Percentiles rank a stretch among this genome's conserved stretches.
Evolutionary conservation across 495 filamentous ascomycete genomes (phyloP).

Genomic region (Cercophora newfieldiana): DNA sequence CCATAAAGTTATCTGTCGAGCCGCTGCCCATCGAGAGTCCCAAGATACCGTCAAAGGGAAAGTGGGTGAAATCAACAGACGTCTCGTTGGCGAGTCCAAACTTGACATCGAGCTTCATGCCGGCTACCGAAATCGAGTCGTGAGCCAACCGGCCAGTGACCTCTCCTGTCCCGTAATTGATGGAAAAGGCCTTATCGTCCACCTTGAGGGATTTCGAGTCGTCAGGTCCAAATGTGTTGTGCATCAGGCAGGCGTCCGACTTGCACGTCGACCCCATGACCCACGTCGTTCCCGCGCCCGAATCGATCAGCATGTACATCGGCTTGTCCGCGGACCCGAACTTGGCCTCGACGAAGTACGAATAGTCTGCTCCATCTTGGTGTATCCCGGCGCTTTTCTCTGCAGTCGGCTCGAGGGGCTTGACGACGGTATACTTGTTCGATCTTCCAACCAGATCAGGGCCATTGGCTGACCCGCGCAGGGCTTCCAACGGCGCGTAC

Average conservation of each 20-base stretch:
- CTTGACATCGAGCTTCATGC: constrained; percentile 56
- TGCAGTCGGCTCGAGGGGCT: constrained; percentile 52
- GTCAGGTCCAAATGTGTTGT: constrained; percentile 63
- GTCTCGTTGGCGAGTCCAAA: constrained; percentile 71
- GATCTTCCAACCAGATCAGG: constrained; percentile 33
- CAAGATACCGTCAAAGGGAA: constrained; percentile 85
- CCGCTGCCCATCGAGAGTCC: constrained; percentile 63
- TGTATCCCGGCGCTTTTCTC: constrained; percentile 63
- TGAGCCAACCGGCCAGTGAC: constrained; percentile 62
- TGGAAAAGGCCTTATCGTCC: constrained; percentile 50
- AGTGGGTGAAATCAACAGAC: constrained; percentile 66
- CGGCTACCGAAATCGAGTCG: constrained; percentile 66
- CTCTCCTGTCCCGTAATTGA: constrained; percentile 71
- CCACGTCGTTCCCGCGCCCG: constrained; percentile 77
- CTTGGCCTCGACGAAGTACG: constrained; percentile 70
- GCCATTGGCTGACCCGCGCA: not conserved
- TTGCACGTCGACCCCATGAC: constrained; percentile 68
- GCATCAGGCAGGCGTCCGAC: constrained; percentile 58
- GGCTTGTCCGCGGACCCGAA: constrained; percentile 65
- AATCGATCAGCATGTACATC: constrained; percentile 76
- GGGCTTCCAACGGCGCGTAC: constrained; percentile 15
- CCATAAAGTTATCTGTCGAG: constrained; percentile 61
- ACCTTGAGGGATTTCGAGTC: constrained; percentile 59
- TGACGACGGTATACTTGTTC: constrained; percentile 59
- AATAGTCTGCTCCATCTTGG: constrained; percentile 75